Conservation (phyloP, 2,329 filamentous ascomycete species). For the Leptoxyphium fumago region DNA sequence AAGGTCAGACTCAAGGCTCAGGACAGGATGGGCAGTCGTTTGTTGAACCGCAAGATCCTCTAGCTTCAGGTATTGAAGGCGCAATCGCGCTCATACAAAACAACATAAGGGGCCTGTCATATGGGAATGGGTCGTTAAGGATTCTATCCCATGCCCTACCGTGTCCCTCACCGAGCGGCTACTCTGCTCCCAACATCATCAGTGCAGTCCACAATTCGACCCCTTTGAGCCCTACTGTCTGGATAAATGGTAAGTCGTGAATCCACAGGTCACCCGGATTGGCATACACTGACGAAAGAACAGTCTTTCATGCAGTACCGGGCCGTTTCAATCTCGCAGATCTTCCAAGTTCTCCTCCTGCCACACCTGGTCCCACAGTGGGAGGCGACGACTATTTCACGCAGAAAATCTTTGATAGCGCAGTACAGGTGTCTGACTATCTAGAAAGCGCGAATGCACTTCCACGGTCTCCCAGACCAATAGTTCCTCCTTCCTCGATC, state of each 20-base stretch:
- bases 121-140: conserved; percentile 25
- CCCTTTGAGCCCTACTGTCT: conserved; percentile 36
- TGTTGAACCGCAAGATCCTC: background rate
- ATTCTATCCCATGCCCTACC: conserved; percentile 47
- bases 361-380: conserved; percentile 37
- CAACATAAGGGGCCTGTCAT: background rate
- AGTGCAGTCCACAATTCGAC: conserved; percentile 39
- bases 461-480: conserved; percentile 38
- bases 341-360: conserved; percentile 47
- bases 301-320: conserved; percentile 46
- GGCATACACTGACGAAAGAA: background rate
- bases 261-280: too few species aligned
- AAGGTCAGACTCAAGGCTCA: background rate
- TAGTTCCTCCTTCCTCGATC: conserved; percentile 45
- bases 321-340: conserved; percentile 47
- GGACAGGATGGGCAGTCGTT: background rate
- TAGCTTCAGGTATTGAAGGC: conserved; percentile 10
- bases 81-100: conserved; percentile 7
- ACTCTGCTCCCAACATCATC: conserved; percentile 41
- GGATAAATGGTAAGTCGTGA: conserved; percentile 33
- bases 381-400: conserved; percentile 48
- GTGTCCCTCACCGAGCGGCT: conserved; percentile 34
- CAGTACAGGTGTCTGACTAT: conserved; percentile 44
- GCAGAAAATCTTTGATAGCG: conserved; percentile 45
- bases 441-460: conserved; percentile 37